Evolutionary conservation across 352 stramenopile species (phyloP).

Genomic region (Pythium scleroteichum): DNA sequence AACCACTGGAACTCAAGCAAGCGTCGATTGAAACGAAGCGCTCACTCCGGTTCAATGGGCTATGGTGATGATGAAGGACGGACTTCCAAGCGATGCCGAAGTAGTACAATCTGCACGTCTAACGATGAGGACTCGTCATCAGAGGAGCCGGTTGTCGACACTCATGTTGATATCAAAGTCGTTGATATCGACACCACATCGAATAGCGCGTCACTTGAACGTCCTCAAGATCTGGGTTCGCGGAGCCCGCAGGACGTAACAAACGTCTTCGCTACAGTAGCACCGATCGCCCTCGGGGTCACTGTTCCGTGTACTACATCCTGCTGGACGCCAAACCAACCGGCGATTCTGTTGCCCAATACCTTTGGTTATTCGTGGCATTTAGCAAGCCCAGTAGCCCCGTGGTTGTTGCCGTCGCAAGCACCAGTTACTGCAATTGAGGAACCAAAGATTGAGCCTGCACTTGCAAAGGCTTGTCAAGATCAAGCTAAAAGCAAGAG

Average conservation of each 20-base stretch:
- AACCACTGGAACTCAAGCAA: constrained; percentile 93
- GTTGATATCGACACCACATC: background rate
- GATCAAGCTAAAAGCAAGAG: constrained; percentile 43
- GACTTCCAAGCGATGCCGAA: constrained; percentile 21
- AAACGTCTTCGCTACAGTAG: constrained; percentile 1
- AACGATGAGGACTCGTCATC: constrained; percentile 17
- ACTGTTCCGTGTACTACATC: background rate
- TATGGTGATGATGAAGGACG: background rate
- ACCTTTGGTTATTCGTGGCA: constrained; percentile 20
- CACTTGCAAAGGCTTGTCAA: constrained; percentile 38
- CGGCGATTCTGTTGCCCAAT: constrained; percentile 2
- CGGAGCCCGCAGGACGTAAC: constrained; percentile 10
- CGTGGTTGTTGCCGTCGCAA: constrained; percentile 18
- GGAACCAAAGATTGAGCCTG: constrained; percentile 52
- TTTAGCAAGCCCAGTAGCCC: constrained; percentile 9
- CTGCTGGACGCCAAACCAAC: constrained; percentile 29
- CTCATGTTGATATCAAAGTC: background rate
- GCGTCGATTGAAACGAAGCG: constrained; percentile 59
- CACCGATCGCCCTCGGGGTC: background rate
- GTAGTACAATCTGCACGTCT: constrained; percentile 23
- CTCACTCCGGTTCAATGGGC: constrained; percentile 7
- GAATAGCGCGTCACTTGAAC: background rate
- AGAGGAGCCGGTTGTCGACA: constrained; percentile 2
- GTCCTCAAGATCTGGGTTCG: constrained; percentile 7
- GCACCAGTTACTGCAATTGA: background rate